Percentiles rank a stretch among this genome's conserved stretches.
These are phyloP conservation scores for Ormosia semicastrata DNA, from an alignment of 306 rosid species.

Conservation along the genomic window DNA sequence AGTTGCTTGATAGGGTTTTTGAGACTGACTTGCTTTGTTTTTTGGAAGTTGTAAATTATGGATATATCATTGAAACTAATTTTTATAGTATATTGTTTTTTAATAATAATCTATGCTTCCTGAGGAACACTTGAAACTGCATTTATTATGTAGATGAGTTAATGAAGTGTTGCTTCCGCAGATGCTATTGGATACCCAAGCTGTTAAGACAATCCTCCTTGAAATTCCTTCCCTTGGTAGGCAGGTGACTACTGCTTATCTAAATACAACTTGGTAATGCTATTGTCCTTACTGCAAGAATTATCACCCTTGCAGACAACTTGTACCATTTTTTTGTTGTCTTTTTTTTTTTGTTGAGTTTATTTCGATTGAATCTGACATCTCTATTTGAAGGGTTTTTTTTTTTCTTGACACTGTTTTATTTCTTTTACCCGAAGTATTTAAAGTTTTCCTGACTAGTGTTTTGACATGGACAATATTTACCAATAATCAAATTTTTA, in stretches of 20 bases:
- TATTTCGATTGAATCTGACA: not conserved
- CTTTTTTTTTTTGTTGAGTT: not conserved
- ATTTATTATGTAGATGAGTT: slow-evolving; percentile 20
- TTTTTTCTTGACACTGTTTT: not conserved
- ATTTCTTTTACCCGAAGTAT: slow-evolving; percentile 6
- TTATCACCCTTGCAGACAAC: not conserved
- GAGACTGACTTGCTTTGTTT: not conserved
- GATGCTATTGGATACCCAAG: slow-evolving; percentile 99
- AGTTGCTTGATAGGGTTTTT: not conserved
- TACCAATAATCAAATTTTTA: not conserved
- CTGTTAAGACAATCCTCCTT: slow-evolving; percentile 93
- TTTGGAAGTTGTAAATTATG: not conserved
- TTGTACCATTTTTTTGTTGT: not conserved
- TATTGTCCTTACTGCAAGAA: not conserved
- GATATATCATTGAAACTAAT: not conserved
- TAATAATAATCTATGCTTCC: not conserved
- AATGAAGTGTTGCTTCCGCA: slow-evolving; percentile 45
- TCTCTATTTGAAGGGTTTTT: not conserved
- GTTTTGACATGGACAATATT: not conserved
- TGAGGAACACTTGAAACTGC: not conserved
- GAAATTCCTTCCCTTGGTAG: slow-evolving; percentile 98
- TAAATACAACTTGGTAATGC: not conserved
- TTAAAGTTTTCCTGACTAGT: not conserved
- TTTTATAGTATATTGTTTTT: not conserved
- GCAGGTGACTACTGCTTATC: slow-evolving; percentile 53